Evolutionary conservation across 192 early-diverging fungal species (phyloP).

Genomic region (Backusella sp.): DNA sequence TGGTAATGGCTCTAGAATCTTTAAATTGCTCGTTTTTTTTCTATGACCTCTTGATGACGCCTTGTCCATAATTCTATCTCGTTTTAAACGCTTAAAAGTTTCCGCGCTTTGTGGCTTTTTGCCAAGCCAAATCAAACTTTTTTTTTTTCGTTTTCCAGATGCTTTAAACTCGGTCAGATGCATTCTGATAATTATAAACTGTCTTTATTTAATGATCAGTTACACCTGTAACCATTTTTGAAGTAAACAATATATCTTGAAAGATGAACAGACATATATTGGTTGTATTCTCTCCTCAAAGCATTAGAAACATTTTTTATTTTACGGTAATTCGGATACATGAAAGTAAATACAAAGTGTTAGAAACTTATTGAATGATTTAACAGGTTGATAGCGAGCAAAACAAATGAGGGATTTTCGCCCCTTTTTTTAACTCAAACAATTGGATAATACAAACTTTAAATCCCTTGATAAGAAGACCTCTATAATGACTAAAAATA

Average conservation of each 20-base stretch:
- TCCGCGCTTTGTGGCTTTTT: not conserved
- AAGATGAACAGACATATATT: not conserved
- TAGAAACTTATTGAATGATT: not conserved
- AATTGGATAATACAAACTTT: not conserved
- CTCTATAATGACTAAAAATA: not conserved
- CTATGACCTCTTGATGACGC: not conserved
- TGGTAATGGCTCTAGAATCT: not conserved
- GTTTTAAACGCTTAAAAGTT: not conserved
- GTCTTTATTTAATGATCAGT: not conserved
- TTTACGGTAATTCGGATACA: not conserved
- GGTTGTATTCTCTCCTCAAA: too few relatives aligned
- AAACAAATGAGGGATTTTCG: not conserved
- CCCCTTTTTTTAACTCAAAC: not conserved
- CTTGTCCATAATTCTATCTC: not conserved
- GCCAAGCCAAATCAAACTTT: not conserved
- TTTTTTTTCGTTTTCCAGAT: not conserved
- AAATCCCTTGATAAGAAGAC: not conserved
- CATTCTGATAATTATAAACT: not conserved
- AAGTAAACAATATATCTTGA: not conserved
- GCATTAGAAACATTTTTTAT: too few relatives aligned
- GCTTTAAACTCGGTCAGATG: not conserved
- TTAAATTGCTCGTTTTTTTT: not conserved
- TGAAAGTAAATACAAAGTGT: not conserved
- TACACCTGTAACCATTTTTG: not conserved
- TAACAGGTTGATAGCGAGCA: not conserved